Percentiles rank a stretch among this genome's conserved stretches.
Evolutionary conservation across 768 basidiomycete species (phyloP).

Genomic region (Tubosaeta brunneosetosa): DNA sequence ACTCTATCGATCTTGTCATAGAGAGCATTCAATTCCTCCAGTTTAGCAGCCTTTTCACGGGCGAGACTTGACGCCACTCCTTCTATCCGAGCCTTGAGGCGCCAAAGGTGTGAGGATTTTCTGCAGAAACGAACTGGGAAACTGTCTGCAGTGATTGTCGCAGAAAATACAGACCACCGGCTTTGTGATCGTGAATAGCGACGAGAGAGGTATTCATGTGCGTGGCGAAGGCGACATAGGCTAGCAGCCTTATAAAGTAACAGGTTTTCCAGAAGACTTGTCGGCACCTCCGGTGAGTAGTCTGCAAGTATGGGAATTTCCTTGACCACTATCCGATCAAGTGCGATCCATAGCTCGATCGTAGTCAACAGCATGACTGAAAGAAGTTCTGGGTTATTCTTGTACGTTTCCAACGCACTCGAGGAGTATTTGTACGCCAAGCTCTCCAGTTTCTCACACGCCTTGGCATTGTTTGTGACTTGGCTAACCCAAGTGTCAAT

Average conservation of each 20-base stretch:
- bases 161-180: conserved; percentile 33
- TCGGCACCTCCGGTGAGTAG: conserved; percentile 45
- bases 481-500: conserved; percentile 33
- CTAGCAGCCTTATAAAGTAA: conserved; percentile 33
- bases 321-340: not conserved
- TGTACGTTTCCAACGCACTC: conserved; percentile 24
- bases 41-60: conserved; percentile 29
- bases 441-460: conserved; percentile 25
- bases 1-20: not conserved
- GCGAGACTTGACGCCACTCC: conserved; percentile 1
- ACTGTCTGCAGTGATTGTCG: conserved; percentile 7
- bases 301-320: conserved; percentile 7
- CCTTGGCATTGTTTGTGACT: conserved; percentile 14
- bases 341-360: not conserved
- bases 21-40: conserved; percentile 14
- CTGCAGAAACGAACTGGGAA: conserved; percentile 35
- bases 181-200: conserved; percentile 20
- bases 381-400: conserved; percentile 19
- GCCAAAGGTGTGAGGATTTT: conserved; percentile 12
- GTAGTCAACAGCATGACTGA: not conserved
- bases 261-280: conserved; percentile 35
- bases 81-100: conserved; percentile 27
- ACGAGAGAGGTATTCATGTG: conserved; percentile 26
- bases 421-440: conserved; percentile 25
- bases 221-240: conserved; percentile 28